Percentiles rank a stretch among this genome's conserved stretches.
Conservation (phyloP, 352 stramenopile species). For the Pythium angustatum region DNA sequence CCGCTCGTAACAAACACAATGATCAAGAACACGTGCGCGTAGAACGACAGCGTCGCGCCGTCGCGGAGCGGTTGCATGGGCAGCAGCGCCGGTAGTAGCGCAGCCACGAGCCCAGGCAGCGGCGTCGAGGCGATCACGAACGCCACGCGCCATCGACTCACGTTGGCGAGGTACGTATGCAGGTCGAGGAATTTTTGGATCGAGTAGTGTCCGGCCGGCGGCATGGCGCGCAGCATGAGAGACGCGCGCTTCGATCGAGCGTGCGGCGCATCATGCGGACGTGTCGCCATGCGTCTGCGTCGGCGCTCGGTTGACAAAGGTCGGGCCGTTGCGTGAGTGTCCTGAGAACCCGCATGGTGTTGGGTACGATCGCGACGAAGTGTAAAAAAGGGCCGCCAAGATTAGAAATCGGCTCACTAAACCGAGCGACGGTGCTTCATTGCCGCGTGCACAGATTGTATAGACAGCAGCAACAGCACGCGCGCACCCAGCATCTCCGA, state of each 20-base stretch:
- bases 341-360: too few species aligned
- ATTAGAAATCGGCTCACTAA: too few species aligned
- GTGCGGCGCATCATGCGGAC: neutral
- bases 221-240: neutral
- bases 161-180: slow-evolving; percentile 8
- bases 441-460: too few species aligned
- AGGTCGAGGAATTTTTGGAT: slow-evolving; percentile 24
- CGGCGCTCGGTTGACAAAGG: too few species aligned
- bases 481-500: neutral
- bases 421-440: too few species aligned
- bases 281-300: neutral
- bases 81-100: slow-evolving; percentile 15
- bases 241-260: neutral
- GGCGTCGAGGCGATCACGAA: slow-evolving; percentile 16
- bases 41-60: neutral
- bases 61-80: slow-evolving; percentile 11
- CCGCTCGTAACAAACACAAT: slow-evolving; percentile 8
- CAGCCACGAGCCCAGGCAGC: slow-evolving; percentile 14
- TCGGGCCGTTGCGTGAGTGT: neutral
- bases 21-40: slow-evolving; percentile 11
- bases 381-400: too few species aligned
- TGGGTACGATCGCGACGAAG: too few species aligned
- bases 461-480: neutral
- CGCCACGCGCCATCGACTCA: neutral
- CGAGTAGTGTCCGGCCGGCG: slow-evolving; percentile 11